Percentiles rank a stretch among this genome's conserved stretches.
Conservation (phyloP, 257 asterid species). For the Solanum microdontum region DNA sequence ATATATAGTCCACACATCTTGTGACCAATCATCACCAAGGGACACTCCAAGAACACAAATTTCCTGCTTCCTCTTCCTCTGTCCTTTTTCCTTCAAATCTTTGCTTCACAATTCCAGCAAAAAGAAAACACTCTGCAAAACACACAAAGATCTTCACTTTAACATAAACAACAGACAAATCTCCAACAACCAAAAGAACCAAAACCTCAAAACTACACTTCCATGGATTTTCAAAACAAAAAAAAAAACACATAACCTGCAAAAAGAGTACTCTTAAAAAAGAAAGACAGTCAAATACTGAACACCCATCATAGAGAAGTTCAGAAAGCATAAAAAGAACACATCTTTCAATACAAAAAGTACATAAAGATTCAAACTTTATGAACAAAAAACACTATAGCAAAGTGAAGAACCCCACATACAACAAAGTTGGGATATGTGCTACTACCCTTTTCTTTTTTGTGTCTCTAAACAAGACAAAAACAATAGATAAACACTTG, state of each 20-base stretch:
- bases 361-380: slow-evolving; percentile 3
- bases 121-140: slow-evolving; percentile 5
- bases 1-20: slow-evolving; percentile 22
- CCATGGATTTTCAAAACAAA: not conserved
- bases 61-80: not conserved
- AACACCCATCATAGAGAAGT: slow-evolving; percentile 23
- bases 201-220: slow-evolving; percentile 2
- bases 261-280: slow-evolving; percentile 5
- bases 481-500: not conserved
- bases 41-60: slow-evolving; percentile 13
- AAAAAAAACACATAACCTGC: not conserved
- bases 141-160: not conserved
- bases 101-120: not conserved
- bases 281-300: slow-evolving; percentile 32
- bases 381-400: not conserved
- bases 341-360: slow-evolving; percentile 20
- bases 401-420: not conserved
- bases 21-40: slow-evolving; percentile 27
- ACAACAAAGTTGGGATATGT: not conserved
- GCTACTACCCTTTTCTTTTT: not conserved
- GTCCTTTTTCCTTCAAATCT: not conserved
- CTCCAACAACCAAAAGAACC: not conserved
- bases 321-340: slow-evolving; percentile 37
- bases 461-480: not conserved
- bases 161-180: slow-evolving; percentile 3